A percentile compares a stretch with the other conserved stretches of the same genome.
These are phyloP conservation scores for Dendrobium nobile DNA, from an alignment of 106 monocot species.

Conservation along the genomic window DNA sequence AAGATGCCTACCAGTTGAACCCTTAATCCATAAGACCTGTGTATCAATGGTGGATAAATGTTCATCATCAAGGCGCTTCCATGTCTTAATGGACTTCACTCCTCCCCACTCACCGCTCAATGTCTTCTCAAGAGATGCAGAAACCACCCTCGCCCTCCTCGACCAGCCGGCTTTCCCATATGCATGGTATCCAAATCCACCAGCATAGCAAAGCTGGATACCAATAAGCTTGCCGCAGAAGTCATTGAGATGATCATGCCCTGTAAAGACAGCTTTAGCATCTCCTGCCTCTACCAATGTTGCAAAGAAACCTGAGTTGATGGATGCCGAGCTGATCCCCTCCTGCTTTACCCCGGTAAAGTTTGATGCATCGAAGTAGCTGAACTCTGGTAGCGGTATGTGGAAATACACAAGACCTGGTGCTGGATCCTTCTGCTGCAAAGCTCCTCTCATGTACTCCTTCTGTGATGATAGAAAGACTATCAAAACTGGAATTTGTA, in stretches of 20 bases:
- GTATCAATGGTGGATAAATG: conserved; percentile 56
- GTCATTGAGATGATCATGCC: conserved; percentile 93
- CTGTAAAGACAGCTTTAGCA: conserved; percentile 72
- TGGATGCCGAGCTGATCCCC: conserved; percentile 58
- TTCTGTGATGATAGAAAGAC: conserved; percentile 27
- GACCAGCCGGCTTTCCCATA: conserved; percentile 97
- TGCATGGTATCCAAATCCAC: conserved; percentile 95
- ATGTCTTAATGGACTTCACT: conserved; percentile 83
- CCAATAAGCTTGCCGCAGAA: conserved; percentile 71
- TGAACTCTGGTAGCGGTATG: conserved; percentile 80
- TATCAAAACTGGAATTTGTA: neutral
- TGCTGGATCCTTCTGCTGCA: conserved; percentile 46
- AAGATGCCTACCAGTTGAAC: too few species aligned
- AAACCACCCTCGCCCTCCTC: conserved; percentile 83
- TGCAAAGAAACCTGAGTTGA: conserved; percentile 85
- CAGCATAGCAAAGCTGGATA: conserved; percentile 80
- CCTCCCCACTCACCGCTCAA: conserved; percentile 63
- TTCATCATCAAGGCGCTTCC: conserved; percentile 86
- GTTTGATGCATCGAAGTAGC: conserved; percentile 42
- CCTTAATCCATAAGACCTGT: conserved; percentile 62
- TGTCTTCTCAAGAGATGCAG: conserved; percentile 57
- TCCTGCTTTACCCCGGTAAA: conserved; percentile 82
- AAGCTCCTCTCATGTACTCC: conserved; percentile 41
- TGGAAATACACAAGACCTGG: conserved; percentile 82
- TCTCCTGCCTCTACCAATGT: conserved; percentile 79